These are phyloP conservation scores for Exophiala mesophila DNA, from an alignment of 2,329 filamentous ascomycete genomes.

Conservation along the genomic window DNA sequence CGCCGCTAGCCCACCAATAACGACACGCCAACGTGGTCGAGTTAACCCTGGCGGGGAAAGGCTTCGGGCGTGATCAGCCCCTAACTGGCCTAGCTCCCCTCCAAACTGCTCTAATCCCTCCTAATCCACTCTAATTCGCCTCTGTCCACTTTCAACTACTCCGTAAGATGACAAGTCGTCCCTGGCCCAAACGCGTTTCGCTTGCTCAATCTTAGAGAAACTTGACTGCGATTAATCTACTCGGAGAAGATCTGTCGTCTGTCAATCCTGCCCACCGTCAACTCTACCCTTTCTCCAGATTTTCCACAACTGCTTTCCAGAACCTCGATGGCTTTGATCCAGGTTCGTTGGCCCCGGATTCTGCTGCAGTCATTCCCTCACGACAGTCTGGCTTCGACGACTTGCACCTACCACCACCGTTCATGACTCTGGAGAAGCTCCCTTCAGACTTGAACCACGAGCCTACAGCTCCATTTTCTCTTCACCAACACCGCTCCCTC, in stretches of 20 bases:
- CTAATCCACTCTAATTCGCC: no score
- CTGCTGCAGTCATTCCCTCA: constrained; percentile 6
- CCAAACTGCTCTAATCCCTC: no score
- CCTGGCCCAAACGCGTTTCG: neutral
- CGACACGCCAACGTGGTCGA: neutral
- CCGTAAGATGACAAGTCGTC: neutral
- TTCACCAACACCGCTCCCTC: neutral
- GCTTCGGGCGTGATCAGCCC: no score
- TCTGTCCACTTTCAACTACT: no score
- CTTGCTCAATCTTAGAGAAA: neutral
- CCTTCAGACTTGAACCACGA: constrained; percentile 8
- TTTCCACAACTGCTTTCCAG: neutral
- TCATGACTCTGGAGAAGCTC: constrained; percentile 25
- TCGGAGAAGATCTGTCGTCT: neutral
- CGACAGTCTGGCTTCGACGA: constrained; percentile 1
- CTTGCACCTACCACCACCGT: constrained; percentile 12
- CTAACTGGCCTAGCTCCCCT: no score
- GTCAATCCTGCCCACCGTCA: neutral
- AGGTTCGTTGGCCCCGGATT: constrained; percentile 3
- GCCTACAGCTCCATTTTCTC: neutral
- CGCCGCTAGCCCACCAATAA: neutral
- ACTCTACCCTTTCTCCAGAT: neutral
- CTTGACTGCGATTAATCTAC: neutral
- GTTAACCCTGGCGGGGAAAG: no score
- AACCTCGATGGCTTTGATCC: neutral